These are phyloP conservation scores for Millerozyma acaciae DNA, from an alignment of 805 yeast species.

Conservation along the genomic window DNA sequence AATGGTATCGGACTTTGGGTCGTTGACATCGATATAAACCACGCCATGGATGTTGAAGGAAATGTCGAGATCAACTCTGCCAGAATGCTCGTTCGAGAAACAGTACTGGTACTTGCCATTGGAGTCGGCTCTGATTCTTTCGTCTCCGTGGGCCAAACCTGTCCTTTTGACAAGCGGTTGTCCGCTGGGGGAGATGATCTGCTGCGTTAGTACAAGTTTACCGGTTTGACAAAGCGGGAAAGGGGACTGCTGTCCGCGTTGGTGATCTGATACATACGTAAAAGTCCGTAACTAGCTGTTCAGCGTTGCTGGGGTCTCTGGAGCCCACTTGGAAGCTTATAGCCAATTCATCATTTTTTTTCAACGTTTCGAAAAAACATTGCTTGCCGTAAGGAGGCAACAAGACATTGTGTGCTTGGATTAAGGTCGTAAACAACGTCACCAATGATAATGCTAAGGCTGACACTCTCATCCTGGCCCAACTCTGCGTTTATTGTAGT, in stretches of 20 bases:
- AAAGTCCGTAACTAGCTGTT: conserved; percentile 67
- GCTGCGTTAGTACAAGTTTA: conserved; percentile 6
- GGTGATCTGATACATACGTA: conserved; percentile 15
- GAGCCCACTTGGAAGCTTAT: conserved; percentile 92
- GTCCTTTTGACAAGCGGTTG: conserved; percentile 47
- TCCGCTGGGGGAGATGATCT: conserved; percentile 37
- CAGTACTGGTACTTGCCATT: conserved; percentile 83
- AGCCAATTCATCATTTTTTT: conserved; percentile 79
- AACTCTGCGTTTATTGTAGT: not conserved
- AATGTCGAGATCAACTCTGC: conserved; percentile 77
- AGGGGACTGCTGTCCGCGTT: not conserved
- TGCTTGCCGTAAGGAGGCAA: conserved; percentile 80
- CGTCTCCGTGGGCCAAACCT: conserved; percentile 78
- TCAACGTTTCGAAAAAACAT: conserved; percentile 83
- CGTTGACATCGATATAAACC: conserved; percentile 75
- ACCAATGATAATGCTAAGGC: conserved; percentile 1
- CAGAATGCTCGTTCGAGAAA: conserved; percentile 81
- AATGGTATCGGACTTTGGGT: conserved; percentile 70
- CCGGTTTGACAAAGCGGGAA: too few relatives aligned
- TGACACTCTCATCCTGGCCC: not conserved
- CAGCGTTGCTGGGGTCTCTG: conserved; percentile 67
- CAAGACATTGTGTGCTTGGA: conserved; percentile 71
- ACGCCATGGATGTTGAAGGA: conserved; percentile 94
- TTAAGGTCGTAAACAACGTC: conserved; percentile 8
- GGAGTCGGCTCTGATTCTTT: conserved; percentile 57